Base-by-base conservation (phyloP, 192 early-diverging fungal genomes). In the Backusella tuberculispora region DNA sequence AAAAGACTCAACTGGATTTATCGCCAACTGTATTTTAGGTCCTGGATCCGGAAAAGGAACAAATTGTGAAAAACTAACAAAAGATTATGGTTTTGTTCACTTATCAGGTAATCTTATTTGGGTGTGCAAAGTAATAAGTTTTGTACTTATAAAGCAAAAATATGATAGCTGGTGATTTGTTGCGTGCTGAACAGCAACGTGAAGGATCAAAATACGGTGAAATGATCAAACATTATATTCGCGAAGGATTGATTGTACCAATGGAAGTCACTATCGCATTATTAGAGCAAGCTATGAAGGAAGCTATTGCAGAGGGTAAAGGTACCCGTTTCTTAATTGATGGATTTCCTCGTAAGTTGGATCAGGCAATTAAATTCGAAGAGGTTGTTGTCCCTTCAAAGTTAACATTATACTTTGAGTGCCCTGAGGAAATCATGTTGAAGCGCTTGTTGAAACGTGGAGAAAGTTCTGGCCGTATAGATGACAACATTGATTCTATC, bases 401-500 rank as follows among this genome's bases (percentile, higher is more conserved):
- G 76, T 84, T 90, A 67, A 92, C 95, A 0, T 78, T 99, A 50
- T 97, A 94, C 88, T 97, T 97, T 86, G 95, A 97, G 65, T 98
- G 97, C 82, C 92, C 96, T 17, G 97, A 99, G 83, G 86, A 94
- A 44, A 92, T 93, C 65, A 91, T 99, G 94, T 83, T 97, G 45
- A 86, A 89, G 81, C 91, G 98, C 29, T 83, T 99, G 76, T 77
- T 96, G 81, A 94, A 97, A 80, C 90, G 98, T 74, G 98, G 97
- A 7, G 94, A 98, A 78, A 98, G 94, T 29, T 93, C 91, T 66
- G 98, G 98, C 0, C 88, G 98, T 29, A 81, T 89, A 13, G 98
- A 99, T 76, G 98, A 99, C 76, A 97, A 99, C 77, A 90, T 95
- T 48, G 96, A 98, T 74, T 92, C 92, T 8, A 99, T 99, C 88